Evolutionary conservation across 768 basidiomycete species (phyloP).

Genomic region (Brasilioporus rufonigricans): DNA sequence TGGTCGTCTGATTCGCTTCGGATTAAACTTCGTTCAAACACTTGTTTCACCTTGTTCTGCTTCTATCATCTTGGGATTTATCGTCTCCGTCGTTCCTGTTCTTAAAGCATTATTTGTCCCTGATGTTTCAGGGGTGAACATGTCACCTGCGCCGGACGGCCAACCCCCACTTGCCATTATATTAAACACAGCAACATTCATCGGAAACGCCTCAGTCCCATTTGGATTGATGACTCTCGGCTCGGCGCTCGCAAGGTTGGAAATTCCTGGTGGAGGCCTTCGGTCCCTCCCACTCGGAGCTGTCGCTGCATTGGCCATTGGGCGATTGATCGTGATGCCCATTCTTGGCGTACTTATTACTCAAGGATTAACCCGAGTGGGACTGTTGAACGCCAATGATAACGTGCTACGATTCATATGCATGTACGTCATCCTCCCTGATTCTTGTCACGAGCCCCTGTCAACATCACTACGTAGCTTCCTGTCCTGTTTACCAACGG

Average conservation of each 20-base stretch:
- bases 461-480: constrained; percentile 37
- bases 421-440: constrained; percentile 46
- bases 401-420: constrained; percentile 64
- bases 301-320: constrained; percentile 50
- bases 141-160: constrained; percentile 59
- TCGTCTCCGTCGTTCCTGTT: constrained; percentile 52
- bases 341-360: constrained; percentile 60
- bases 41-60: constrained; percentile 49
- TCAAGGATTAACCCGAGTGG: constrained; percentile 44
- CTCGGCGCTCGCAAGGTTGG: constrained; percentile 57
- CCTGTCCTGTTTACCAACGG: constrained; percentile 58
- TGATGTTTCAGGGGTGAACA: constrained; percentile 39
- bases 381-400: constrained; percentile 49
- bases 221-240: constrained; percentile 62
- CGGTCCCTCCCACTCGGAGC: constrained; percentile 47
- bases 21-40: constrained; percentile 31
- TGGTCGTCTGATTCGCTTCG: constrained; percentile 7
- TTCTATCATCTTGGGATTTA: constrained; percentile 51
- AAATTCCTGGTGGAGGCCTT: constrained; percentile 49
- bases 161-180: constrained; percentile 64
- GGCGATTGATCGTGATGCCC: constrained; percentile 56
- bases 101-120: constrained; percentile 62
- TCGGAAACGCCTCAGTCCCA: constrained; percentile 63
- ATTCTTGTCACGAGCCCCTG: not conserved
- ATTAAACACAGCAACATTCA: constrained; percentile 53